These are phyloP conservation scores for Urtica urens DNA, from an alignment of 306 rosid genomes.

Conservation along the genomic window DNA sequence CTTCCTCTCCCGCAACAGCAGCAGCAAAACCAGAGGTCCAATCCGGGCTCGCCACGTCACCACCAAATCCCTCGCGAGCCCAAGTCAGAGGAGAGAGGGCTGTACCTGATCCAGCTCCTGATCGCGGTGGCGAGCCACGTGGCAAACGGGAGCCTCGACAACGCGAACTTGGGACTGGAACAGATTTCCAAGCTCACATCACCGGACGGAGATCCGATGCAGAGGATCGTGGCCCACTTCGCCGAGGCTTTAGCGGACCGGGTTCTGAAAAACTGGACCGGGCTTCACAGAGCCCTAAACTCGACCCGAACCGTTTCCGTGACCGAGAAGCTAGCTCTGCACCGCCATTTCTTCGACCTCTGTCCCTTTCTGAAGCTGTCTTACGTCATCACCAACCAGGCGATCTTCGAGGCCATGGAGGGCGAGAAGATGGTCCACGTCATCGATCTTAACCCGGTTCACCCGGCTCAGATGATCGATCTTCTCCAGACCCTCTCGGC, in stretches of 20 bases:
- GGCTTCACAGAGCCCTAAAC: slow-evolving; percentile 52
- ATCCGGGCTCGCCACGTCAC: slow-evolving; percentile 44
- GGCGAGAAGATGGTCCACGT: slow-evolving; percentile 63
- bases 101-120: slow-evolving; percentile 45
- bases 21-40: no score
- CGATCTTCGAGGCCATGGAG: slow-evolving; percentile 75
- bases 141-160: slow-evolving; percentile 57
- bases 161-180: slow-evolving; percentile 59
- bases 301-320: slow-evolving; percentile 40
- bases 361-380: slow-evolving; percentile 74
- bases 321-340: slow-evolving; percentile 38
- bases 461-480: slow-evolving; percentile 74
- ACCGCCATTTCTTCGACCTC: slow-evolving; percentile 53
- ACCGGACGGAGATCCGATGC: slow-evolving; percentile 58
- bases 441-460: slow-evolving; percentile 63
- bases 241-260: slow-evolving; percentile 65
- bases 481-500: slow-evolving; percentile 40
- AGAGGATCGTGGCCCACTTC: slow-evolving; percentile 66
- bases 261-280: slow-evolving; percentile 52
- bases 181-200: slow-evolving; percentile 55
- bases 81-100: slow-evolving; percentile 42
- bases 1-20: slow-evolving; percentile 21
- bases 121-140: slow-evolving; percentile 54
- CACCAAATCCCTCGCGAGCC: slow-evolving; percentile 41
- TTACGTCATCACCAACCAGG: slow-evolving; percentile 59